Evolutionary conservation across 2,329 filamentous ascomycete genomes (phyloP), one percentile per base, ranked within the genome.

Genomic region (Botrytis pseudocinerea): DNA sequence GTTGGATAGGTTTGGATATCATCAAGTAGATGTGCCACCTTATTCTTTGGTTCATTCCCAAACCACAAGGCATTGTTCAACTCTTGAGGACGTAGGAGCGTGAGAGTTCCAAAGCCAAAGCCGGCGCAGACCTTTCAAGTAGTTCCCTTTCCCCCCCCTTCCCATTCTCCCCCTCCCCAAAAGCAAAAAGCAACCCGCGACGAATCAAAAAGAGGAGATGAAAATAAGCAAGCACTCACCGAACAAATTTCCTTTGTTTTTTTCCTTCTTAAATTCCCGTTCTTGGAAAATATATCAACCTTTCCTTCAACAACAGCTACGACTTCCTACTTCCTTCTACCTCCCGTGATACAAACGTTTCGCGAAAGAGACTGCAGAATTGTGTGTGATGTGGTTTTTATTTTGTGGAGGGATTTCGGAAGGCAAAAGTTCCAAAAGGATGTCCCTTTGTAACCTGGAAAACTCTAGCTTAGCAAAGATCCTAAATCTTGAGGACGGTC

Each of bases 301-400:
- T 76, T 76, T 75, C 70, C 70, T 72, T 69, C 73, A 74, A 75
- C 75, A 74, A 76, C 76, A 74, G 73, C 77, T 76, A 76, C 77
- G 74, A 75, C 76, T 77, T 75, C 75, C 78, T 74, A 77, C 78
- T 77, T 78, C 77, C 78, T 78, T 77, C 78, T 76, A 77, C 79
- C 77, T 77, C 77, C 78, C 78, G 72, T 77, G 77, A 59, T 77
- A 78, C 76, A 76, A 78, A 68, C 76, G 76, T 78, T 75, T 73
- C 75, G 75, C 74, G 74, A 71, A 54, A 44, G 57, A 70, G 71
- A 73, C 73, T 72, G 73, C 75, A 76, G 76, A 78, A 78, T 75
- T 74, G 74, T 74, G 66, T 69, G 70, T 66, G 70, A 69, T 69
- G 70, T 69, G 60, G 51, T 57, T 57, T 70, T 68, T 70, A 42